Percentiles rank a stretch among this genome's conserved stretches.
phyloP scores from a whole-genome alignment of 225 moss, liverwort and hornwort genomes.

The Pseudisothecium myosuroides region DNA sequence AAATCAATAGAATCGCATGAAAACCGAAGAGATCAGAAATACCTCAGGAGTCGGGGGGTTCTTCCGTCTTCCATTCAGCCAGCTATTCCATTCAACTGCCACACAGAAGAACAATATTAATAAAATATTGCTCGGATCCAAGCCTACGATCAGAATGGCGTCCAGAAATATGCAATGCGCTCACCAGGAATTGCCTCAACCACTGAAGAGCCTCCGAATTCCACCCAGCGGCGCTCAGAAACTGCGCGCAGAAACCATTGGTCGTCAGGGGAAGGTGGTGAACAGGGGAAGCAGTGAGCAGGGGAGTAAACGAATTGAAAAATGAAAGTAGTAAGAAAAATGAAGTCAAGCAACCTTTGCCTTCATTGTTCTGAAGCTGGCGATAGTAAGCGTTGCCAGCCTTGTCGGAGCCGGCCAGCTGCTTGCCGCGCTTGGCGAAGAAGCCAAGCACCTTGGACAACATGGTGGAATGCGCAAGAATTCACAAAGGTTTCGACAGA shows the following conservation, averaged over 20 bases:
- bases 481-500: background rate
- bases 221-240: conserved; percentile 46
- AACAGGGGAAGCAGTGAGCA: background rate
- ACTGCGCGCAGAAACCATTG: background rate
- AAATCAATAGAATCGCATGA: background rate
- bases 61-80: conserved; percentile 41
- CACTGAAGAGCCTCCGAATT: conserved; percentile 21
- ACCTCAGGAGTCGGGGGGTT: conserved; percentile 37
- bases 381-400: conserved; percentile 38
- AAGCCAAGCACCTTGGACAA: conserved; percentile 34
- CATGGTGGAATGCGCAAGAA: background rate
- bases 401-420: conserved; percentile 37
- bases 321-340: background rate
- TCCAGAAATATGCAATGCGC: background rate
- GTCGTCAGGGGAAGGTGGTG: background rate
- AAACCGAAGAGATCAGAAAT: background rate
- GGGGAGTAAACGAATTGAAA: background rate
- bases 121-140: background rate
- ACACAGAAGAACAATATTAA: background rate
- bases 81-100: conserved; percentile 56
- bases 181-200: conserved; percentile 39
- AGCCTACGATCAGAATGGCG: background rate
- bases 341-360: background rate
- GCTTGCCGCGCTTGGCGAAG: conserved; percentile 36
- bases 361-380: conserved; percentile 1